Percentiles rank a stretch among this genome's conserved stretches.
These are phyloP conservation scores for Glycine latifolia DNA, from an alignment of 306 rosid genomes.

Conservation along the genomic window DNA sequence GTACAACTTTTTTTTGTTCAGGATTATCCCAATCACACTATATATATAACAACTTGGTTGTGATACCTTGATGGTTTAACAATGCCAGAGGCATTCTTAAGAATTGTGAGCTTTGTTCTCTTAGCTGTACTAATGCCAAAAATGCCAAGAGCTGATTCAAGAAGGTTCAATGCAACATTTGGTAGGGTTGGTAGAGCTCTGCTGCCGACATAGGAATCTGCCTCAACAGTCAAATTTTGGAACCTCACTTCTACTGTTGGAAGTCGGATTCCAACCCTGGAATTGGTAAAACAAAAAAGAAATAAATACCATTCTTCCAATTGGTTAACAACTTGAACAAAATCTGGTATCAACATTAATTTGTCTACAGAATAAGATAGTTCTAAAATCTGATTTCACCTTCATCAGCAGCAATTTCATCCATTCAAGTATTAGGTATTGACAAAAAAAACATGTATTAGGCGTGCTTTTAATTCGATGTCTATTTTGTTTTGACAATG, in stretches of 20 bases:
- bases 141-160: slow-evolving; percentile 64
- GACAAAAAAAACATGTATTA: background rate
- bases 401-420: slow-evolving; percentile 2
- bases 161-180: slow-evolving; percentile 64
- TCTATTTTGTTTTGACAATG: slow-evolving; percentile 21
- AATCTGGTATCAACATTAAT: background rate
- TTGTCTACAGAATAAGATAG: background rate
- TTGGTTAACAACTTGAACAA: too few relatives aligned
- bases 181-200: slow-evolving; percentile 90
- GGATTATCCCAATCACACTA: too few relatives aligned
- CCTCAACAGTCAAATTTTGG: slow-evolving; percentile 74
- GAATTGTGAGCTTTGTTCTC: slow-evolving; percentile 83
- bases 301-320: background rate
- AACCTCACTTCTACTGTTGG: slow-evolving; percentile 90
- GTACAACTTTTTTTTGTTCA: too few relatives aligned
- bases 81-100: slow-evolving; percentile 83
- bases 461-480: slow-evolving; percentile 15
- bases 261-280: slow-evolving; percentile 86
- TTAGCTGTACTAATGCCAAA: slow-evolving; percentile 69
- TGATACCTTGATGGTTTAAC: slow-evolving; percentile 85
- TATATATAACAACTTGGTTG: background rate
- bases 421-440: slow-evolving; percentile 11
- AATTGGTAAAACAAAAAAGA: background rate
- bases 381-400: background rate
- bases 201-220: slow-evolving; percentile 76